Conservation (phyloP, 192 early-diverging fungal genomes). For the Coemansia sp. region DNA sequence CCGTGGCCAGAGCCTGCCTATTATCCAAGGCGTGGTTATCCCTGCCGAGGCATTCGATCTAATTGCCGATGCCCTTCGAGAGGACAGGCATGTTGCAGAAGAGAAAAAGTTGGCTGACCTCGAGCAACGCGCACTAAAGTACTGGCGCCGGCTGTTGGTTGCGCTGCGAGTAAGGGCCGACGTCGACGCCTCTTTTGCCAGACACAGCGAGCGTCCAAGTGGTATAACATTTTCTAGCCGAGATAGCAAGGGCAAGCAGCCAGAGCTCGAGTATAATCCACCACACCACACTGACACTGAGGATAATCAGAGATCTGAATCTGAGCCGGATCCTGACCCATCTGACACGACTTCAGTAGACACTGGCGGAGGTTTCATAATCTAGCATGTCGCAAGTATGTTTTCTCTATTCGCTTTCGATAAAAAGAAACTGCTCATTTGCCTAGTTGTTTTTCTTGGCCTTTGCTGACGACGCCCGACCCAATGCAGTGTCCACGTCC, state of each 20-base stretch:
- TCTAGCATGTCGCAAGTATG: neutral
- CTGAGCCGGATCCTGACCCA: neutral
- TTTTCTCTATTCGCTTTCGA: neutral
- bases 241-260: neutral
- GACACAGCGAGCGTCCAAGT: constrained; percentile 23
- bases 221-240: constrained; percentile 5
- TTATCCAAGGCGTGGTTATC: constrained; percentile 43
- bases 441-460: constrained; percentile 3
- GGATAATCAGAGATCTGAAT: neutral
- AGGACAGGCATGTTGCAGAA: neutral
- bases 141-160: constrained; percentile 37
- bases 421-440: neutral
- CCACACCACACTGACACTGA: neutral
- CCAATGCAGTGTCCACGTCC: constrained; percentile 48
- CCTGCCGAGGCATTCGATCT: constrained; percentile 20
- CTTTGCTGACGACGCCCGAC: constrained; percentile 20
- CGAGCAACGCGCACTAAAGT: constrained; percentile 29
- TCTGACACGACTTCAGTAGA: neutral
- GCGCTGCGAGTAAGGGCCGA: constrained; percentile 47
- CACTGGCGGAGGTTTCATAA: constrained; percentile 24
- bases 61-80: constrained; percentile 35
- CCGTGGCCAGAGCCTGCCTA: constrained; percentile 26
- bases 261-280: neutral
- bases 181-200: constrained; percentile 47
- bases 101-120: neutral